Evolutionary conservation across 768 basidiomycete genomes (phyloP).

Genomic region (Pisolithus microcarpus): DNA sequence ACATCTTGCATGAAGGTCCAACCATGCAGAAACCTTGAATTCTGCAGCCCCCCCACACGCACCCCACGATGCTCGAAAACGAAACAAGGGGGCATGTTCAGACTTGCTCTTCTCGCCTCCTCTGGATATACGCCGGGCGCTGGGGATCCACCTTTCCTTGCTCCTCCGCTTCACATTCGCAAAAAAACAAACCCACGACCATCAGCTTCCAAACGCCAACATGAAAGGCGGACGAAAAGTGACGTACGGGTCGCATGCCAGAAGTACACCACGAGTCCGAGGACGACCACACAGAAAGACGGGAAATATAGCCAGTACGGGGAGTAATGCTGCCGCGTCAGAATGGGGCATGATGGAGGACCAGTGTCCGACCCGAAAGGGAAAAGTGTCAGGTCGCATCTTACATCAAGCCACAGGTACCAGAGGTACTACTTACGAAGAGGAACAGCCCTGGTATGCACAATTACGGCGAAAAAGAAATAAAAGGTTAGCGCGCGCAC

Average conservation of each 20-base stretch:
- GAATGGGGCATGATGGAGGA: background rate
- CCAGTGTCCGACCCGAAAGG: background rate
- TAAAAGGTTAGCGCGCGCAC: background rate
- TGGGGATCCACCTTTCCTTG: slow-evolving; percentile 59
- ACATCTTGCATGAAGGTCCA: too few species aligned
- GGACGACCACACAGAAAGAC: slow-evolving; percentile 62
- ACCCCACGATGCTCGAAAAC: too few species aligned
- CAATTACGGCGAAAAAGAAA: background rate
- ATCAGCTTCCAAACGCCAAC: slow-evolving; percentile 6
- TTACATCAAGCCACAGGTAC: background rate
- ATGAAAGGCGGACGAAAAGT: background rate
- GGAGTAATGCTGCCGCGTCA: slow-evolving; percentile 50
- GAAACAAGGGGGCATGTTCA: background rate
- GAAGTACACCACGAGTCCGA: slow-evolving; percentile 77
- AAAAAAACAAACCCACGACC: background rate
- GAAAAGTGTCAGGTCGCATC: background rate
- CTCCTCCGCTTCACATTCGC: slow-evolving; percentile 49
- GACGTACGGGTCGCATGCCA: slow-evolving; percentile 77
- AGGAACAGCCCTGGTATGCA: slow-evolving; percentile 38
- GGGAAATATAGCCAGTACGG: slow-evolving; percentile 90
- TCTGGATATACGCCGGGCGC: slow-evolving; percentile 50
- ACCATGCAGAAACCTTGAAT: too few species aligned
- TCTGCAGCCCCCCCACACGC: too few species aligned
- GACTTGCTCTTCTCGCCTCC: slow-evolving; percentile 10
- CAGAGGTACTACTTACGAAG: slow-evolving; percentile 32